Conservation (phyloP, 257 asterid species). For the Scutellaria baicalensis region DNA sequence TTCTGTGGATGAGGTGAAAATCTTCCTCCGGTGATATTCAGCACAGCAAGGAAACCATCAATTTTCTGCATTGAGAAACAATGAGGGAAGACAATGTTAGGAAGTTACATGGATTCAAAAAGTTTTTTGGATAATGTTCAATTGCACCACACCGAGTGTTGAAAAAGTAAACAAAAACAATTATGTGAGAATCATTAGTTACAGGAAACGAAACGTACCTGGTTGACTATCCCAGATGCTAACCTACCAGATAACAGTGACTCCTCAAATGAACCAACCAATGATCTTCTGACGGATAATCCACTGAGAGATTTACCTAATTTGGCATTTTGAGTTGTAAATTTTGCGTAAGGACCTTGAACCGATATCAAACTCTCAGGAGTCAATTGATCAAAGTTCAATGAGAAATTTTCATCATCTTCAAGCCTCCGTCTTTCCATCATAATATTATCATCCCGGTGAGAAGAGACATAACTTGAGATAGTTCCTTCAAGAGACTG, state of each 20-base stretch:
- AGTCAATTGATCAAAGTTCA: constrained; percentile 45
- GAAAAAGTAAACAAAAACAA: not conserved
- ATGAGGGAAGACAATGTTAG: not conserved
- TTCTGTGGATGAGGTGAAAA: constrained; percentile 84
- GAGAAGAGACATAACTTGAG: constrained; percentile 29
- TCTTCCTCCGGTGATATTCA: constrained; percentile 78
- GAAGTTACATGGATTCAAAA: not conserved
- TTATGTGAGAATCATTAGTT: not conserved
- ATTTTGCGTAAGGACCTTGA: constrained; percentile 28
- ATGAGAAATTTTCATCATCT: constrained; percentile 37
- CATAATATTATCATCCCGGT: constrained; percentile 20
- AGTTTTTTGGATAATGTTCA: not conserved
- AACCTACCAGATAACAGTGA: constrained; percentile 86
- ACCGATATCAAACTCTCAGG: constrained; percentile 36
- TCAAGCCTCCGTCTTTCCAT: constrained; percentile 22
- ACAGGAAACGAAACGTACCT: constrained; percentile 28
- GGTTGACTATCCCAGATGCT: constrained; percentile 66
- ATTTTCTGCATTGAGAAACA: constrained; percentile 51
- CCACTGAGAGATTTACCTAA: constrained; percentile 56
- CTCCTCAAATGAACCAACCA: constrained; percentile 94
- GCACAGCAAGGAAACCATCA: constrained; percentile 87
- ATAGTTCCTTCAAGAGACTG: constrained; percentile 63
- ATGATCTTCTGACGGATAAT: constrained; percentile 65
- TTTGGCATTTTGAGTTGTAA: constrained; percentile 39
- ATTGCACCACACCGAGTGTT: not conserved